These are phyloP conservation scores for Neofusicoccum laricinum DNA, from an alignment of 2,329 filamentous ascomycete genomes.

Conservation along the genomic window DNA sequence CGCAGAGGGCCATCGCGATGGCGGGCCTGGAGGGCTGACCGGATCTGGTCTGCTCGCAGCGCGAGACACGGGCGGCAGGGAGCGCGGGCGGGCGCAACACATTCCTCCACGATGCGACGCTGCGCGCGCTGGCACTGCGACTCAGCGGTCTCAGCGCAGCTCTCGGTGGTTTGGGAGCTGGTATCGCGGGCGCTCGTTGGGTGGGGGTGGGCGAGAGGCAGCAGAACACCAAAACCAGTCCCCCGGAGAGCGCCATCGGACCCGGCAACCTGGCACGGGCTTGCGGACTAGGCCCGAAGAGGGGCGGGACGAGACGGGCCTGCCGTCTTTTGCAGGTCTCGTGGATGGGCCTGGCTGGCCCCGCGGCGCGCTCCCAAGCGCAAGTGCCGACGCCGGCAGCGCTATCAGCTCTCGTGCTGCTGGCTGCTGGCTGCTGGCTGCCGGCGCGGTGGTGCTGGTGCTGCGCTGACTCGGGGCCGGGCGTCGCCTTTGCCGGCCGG, in stretches of 20 bases:
- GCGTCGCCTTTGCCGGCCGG: neutral
- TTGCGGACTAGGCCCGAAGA: neutral
- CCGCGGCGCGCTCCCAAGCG: neutral
- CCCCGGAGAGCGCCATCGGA: slow-evolving; percentile 7
- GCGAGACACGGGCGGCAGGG: neutral
- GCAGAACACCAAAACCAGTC: slow-evolving; percentile 8
- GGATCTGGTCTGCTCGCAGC: neutral
- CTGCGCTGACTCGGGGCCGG: neutral
- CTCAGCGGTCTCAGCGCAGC: neutral
- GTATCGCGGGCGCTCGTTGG: neutral
- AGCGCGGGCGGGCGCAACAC: neutral
- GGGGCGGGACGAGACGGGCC: slow-evolving; percentile 8
- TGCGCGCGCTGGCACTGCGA: neutral
- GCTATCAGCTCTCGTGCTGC: neutral
- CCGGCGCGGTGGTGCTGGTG: too few relatives aligned
- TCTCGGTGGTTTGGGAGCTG: neutral
- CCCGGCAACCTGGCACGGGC: slow-evolving; percentile 11
- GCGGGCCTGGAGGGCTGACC: neutral
- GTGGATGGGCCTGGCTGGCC: slow-evolving; percentile 12
- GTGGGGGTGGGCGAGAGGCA: slow-evolving; percentile 1
- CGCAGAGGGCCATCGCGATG: neutral
- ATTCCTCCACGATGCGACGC: slow-evolving; percentile 11
- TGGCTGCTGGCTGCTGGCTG: too few relatives aligned
- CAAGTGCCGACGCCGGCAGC: neutral
- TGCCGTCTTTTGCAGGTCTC: slow-evolving; percentile 11